Base-by-base conservation (phyloP, 2,329 filamentous ascomycete species). In the Trichocomaceae sp. region DNA sequence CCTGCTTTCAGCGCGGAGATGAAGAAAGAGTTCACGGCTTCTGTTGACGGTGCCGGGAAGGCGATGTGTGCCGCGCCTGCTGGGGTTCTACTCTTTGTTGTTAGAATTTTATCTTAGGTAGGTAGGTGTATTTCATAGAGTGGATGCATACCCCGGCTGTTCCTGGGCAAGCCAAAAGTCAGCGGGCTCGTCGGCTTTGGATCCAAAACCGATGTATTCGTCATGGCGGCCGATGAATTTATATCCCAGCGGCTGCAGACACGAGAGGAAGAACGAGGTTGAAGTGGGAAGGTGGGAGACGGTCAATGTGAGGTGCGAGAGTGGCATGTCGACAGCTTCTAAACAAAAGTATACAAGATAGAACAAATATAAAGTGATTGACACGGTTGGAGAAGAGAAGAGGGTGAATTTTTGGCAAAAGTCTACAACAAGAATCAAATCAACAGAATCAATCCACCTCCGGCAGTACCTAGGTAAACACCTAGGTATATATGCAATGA, bases 211-310 rank as follows among this genome's bases (percentile, higher is more conserved):
- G 60, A 85, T 79, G 52, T 82, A 81, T 59, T 81, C 77, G 50
- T 81, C 80, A 66, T 80, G 77, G 56, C 81, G 75, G 54, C 81
- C 82, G 59, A 89, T 79, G 67, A 84, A 95, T 58, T 80, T 80
- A 58, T 95, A 84, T 37, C 87, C 87, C 20, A 95, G 79, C 3
- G 88, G 86, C 62, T 92, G 88, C 7, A 89, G 79, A 60, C 90
- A 79, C 59, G 87, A 82, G 20, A 90, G 82, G 72, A 90, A 95
- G 76, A 95, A 95, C 7, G 89, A 93, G 49, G 86, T 83, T 3
- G 90, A 87, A 35, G 85, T 83, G 53, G 89, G 83, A 52, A 95
- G 82, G 70, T 91, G 85, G 58, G 84, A 85, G 66, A 95, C 90
- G 37, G 81, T 83, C 58, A 85, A 75, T 58, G 81, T 82, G 58